Conservation (phyloP, 2,329 filamentous ascomycete genomes). For the Chaetoscypha palmicola region DNA sequence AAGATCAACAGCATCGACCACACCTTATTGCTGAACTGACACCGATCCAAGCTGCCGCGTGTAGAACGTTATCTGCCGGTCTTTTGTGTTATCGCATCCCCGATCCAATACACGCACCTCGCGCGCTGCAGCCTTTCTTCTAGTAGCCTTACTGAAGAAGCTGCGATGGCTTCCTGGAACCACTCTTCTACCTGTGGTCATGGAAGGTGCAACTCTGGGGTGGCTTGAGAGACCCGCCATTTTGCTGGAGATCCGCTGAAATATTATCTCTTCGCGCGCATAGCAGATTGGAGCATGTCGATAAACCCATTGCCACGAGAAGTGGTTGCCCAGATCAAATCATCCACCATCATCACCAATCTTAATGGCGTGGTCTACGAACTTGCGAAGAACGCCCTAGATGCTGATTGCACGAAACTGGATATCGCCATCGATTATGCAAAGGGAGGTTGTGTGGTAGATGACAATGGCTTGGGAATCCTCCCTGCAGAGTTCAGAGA, state of each 20-base stretch:
- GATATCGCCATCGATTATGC: slow-evolving; percentile 66
- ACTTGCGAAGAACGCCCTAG: slow-evolving; percentile 76
- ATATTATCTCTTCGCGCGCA: no score
- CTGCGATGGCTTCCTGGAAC: neutral
- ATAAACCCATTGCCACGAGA: slow-evolving; percentile 65
- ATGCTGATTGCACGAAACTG: slow-evolving; percentile 65
- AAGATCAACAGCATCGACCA: no score
- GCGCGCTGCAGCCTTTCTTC: neutral
- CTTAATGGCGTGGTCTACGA: slow-evolving; percentile 65
- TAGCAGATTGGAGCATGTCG: no score
- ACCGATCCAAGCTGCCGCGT: no score
- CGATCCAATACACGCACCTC: no score
- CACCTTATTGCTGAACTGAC: no score
- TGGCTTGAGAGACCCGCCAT: neutral
- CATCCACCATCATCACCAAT: slow-evolving; percentile 71
- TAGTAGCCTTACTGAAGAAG: neutral
- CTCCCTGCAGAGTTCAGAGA: slow-evolving; percentile 62
- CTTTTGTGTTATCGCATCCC: no score
- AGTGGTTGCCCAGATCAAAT: slow-evolving; percentile 73
- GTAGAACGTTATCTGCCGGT: no score
- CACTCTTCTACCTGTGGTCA: neutral
- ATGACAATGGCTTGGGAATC: slow-evolving; percentile 83
- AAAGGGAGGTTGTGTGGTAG: slow-evolving; percentile 69
- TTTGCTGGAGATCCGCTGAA: no score
- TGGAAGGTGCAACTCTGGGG: neutral